phyloP scores from a whole-genome alignment of 2,329 filamentous ascomycete genomes.

The Diaporthe humulicola region DNA sequence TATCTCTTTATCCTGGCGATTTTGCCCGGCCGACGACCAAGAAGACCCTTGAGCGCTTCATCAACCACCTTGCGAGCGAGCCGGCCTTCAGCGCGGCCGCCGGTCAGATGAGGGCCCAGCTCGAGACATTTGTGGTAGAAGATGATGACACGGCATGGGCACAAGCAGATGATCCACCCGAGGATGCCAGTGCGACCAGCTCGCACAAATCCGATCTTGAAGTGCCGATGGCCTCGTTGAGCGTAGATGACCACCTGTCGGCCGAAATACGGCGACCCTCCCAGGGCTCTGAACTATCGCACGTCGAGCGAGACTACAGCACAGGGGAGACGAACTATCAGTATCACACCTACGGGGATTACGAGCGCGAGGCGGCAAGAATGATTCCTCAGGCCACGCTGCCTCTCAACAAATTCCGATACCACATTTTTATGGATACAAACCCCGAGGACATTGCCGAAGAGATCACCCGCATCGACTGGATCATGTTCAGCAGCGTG shows the following conservation, averaged over 20 bases:
- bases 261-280: constrained; percentile 57
- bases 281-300: constrained; percentile 59
- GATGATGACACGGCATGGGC: constrained; percentile 96
- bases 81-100: constrained; percentile 88
- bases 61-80: constrained; percentile 78
- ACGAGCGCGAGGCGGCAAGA: constrained; percentile 81
- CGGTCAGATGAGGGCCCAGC: constrained; percentile 84
- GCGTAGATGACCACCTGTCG: constrained; percentile 58
- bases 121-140: constrained; percentile 79
- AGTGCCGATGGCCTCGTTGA: constrained; percentile 62
- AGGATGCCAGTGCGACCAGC: constrained; percentile 54
- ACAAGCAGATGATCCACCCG: constrained; percentile 75
- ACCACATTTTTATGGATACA: constrained; percentile 90
- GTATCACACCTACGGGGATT: constrained; percentile 80
- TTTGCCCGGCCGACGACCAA: constrained; percentile 85
- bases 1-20: constrained; percentile 90
- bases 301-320: constrained; percentile 54
- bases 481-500: constrained; percentile 98
- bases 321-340: constrained; percentile 61
- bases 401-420: constrained; percentile 85
- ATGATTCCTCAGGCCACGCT: constrained; percentile 79
- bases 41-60: constrained; percentile 80
- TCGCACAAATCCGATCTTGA: constrained; percentile 47
- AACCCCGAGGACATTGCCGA: constrained; percentile 87
- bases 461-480: constrained; percentile 95